Evolutionary conservation across 306 rosid genomes (phyloP).

Genomic region (Gynostemma pentaphyllum): DNA sequence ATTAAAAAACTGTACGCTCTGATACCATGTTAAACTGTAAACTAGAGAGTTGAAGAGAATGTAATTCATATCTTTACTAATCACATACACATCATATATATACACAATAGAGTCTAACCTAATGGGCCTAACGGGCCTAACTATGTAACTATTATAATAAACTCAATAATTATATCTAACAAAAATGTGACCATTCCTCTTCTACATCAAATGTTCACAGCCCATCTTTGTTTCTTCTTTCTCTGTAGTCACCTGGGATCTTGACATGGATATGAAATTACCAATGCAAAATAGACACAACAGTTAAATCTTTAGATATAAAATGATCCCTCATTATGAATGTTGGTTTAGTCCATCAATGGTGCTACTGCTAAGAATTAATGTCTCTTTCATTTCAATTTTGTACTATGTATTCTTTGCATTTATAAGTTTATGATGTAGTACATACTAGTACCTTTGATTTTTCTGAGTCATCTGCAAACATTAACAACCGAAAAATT

Average conservation of each 20-base stretch:
- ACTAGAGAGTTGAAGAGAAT: too few relatives aligned
- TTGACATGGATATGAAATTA: not conserved
- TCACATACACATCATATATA: too few relatives aligned
- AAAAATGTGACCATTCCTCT: too few relatives aligned
- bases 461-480: not conserved
- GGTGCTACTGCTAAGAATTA: not conserved
- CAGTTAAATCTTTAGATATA: too few relatives aligned
- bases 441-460: not conserved
- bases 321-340: not conserved
- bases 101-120: too few relatives aligned
- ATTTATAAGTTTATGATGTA: not conserved
- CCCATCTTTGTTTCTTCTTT: not conserved
- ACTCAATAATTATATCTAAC: too few relatives aligned
- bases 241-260: not conserved
- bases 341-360: not conserved
- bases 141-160: too few relatives aligned
- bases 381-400: not conserved
- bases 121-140: too few relatives aligned
- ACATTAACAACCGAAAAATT: conserved; percentile 1
- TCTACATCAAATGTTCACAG: not conserved
- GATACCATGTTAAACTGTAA: too few relatives aligned
- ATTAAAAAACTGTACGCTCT: too few relatives aligned
- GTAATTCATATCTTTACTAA: too few relatives aligned
- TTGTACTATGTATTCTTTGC: not conserved
- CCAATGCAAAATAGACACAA: not conserved